Base-by-base conservation (phyloP, 2,329 filamentous ascomycete species). In the Coniella vitis region DNA sequence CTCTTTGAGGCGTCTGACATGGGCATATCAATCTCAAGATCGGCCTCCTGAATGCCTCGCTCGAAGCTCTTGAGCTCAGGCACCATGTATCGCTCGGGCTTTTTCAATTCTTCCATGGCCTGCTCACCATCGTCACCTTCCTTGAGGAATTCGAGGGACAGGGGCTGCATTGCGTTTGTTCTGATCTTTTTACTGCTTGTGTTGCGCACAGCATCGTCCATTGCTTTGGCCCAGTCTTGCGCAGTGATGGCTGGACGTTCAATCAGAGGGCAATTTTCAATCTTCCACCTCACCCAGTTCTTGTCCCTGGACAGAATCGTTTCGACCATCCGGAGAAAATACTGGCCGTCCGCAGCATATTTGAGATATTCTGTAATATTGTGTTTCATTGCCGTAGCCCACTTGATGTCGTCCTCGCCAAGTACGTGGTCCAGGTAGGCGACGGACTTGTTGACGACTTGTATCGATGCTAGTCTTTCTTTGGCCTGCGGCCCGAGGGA, bases 281-380 rank as follows among this genome's bases (percentile, higher is more conserved):
- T 84, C 69, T 99, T 99, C 93, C 93, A 99, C 54, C 90, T 85
- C 38, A 94, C 90, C 94, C 94, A 98, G 63, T 97, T 96, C 72
- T 96, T 97, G 66, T 99, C 93, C 55, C 93, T 79, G 20, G 89
- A 88, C 25, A 98, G 79, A 29, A 98, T 91, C 12, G 90, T 97
- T 64, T 97, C 91, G 29, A 98, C 90, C 81, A 97, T 95, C 35
- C 93, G 85, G 67, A 90, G 86, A 66, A 97, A 98, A 66, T 95
- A 95, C 55, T 88, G 87, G 25, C 93, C 93, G 60, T 95, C 90
- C 37, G 75, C 70, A 17, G 87, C 87, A 58, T 84, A 77, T 61
- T 86, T 86, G 49, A 98, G 77, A 65, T 96, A 95, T 51, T 82
- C 81, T 51, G 86, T 86, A 59, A 97, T 95, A 7, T 76, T 74